Evolutionary conservation across 2,329 filamentous ascomycete genomes (phyloP), one percentile per base, ranked within the genome.

Genomic region (Fusarium sp.): DNA sequence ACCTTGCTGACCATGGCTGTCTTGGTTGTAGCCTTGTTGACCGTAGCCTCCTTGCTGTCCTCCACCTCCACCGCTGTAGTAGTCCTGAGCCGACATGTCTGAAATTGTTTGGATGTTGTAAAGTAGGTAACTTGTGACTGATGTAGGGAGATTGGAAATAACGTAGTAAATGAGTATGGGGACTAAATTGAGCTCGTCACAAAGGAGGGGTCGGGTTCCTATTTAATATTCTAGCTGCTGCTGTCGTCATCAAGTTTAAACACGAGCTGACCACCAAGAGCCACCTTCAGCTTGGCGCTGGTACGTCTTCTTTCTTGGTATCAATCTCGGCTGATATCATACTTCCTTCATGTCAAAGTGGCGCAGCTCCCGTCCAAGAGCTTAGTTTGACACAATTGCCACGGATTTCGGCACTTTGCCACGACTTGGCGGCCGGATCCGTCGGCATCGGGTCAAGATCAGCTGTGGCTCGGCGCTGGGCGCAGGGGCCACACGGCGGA

Each of bases 31-130:
- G 22, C 67, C 60, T 13, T 66, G 65, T 14, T 69, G 70, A 6
- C 73, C 63, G 20, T 62, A 62, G 54, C 31, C 69, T 2, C 71
- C 69, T 10, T 72, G 64, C 2, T 69, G 65, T 35, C 71, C 69
- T 10, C 69, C 59, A 20, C 73, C 59, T 6, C 74, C 63, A 11
- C 74, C 69, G 11, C 69, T 22, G 60, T 78, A 78, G 65, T 78
- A 78, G 20, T 78, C 76, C 34, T 78, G 73, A 37, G 76, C 73
- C 27, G 76, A 77, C 76, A 78, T 78, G 29, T n/a, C 35, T 52
- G 34, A 10, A 2, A 18, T 29, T 67, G 10, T 47, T n/a, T 29
- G 42, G 27, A 35, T n/a, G 27, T 52, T 56, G 22, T 14, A 29
- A n/a, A 59, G 24, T 35, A 34, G 31, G n/a, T 34, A 24, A 8